Evolutionary conservation across 2,329 filamentous ascomycete species (phyloP).

Genomic region (Myriangium duriaei): DNA sequence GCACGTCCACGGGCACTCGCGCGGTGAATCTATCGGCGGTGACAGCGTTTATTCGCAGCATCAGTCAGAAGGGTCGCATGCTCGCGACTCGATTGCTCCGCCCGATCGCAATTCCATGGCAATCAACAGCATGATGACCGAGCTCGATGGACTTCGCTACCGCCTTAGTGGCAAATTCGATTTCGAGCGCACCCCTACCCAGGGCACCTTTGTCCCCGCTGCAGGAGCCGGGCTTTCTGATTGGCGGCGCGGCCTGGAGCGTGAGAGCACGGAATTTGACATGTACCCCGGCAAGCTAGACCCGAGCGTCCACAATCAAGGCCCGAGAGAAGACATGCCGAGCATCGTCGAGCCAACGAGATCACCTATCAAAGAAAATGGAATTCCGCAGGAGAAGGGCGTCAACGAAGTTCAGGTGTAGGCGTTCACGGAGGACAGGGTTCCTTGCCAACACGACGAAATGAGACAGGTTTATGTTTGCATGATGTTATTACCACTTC

Average conservation of each 20-base stretch:
- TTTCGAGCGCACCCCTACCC: slow-evolving; percentile 46
- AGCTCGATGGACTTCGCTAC: slow-evolving; percentile 85
- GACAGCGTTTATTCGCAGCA: slow-evolving; percentile 42
- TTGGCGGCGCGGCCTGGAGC: slow-evolving; percentile 68
- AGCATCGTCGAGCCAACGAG: background rate
- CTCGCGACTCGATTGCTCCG: slow-evolving; percentile 21
- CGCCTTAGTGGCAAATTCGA: slow-evolving; percentile 82
- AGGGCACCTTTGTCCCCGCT: slow-evolving; percentile 23
- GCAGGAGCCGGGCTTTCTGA: slow-evolving; percentile 63
- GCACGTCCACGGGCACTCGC: slow-evolving; percentile 34
- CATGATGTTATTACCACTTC: too few relatives aligned
- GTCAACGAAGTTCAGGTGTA: too few relatives aligned
- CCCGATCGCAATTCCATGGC: slow-evolving; percentile 50
- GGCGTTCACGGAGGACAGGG: too few relatives aligned
- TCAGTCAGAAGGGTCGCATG: slow-evolving; percentile 11
- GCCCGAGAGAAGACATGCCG: background rate
- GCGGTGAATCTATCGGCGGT: slow-evolving; percentile 50
- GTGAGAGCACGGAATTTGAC: slow-evolving; percentile 26
- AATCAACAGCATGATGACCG: slow-evolving; percentile 73
- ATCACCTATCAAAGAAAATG: background rate
- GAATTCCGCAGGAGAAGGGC: background rate
- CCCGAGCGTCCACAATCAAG: background rate
- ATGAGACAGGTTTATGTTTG: too few relatives aligned
- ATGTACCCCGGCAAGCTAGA: slow-evolving; percentile 15
- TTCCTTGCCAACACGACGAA: too few relatives aligned